A percentile compares a stretch with the other conserved stretches of the same genome.
Evolutionary conservation across 164 flowering plant genomes (phyloP).

Genomic region (Magnolia sinica): DNA sequence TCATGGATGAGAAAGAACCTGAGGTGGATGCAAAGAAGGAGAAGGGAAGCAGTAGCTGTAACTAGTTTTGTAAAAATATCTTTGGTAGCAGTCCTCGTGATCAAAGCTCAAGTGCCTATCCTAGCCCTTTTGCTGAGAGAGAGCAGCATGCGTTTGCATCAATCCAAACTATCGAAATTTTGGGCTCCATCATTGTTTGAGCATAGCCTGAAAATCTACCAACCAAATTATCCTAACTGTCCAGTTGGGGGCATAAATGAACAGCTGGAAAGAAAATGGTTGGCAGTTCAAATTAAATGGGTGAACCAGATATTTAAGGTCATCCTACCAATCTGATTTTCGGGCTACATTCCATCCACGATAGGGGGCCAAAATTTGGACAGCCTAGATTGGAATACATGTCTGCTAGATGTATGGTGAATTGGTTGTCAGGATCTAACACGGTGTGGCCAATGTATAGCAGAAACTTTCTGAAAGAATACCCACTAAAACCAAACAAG

Average conservation of each 20-base stretch:
- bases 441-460: too few relatives aligned
- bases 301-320: not conserved
- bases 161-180: too few relatives aligned
- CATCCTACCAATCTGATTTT: not conserved
- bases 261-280: not conserved
- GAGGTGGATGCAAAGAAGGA: conserved; percentile 38
- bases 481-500: too few relatives aligned
- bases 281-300: not conserved
- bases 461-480: too few relatives aligned
- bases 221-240: not conserved
- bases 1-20: conserved; percentile 45
- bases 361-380: not conserved
- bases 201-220: not conserved
- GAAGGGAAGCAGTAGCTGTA: conserved; percentile 26
- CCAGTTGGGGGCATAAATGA: not conserved
- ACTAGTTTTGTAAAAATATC: not conserved
- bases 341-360: not conserved
- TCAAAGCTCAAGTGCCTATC: conserved; percentile 34
- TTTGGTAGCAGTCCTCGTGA: conserved; percentile 5
- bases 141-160: too few relatives aligned
- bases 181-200: not conserved
- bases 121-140: conserved; percentile 19
- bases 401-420: not conserved
- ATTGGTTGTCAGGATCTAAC: too few relatives aligned
- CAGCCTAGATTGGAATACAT: not conserved